Evolutionary conservation across 305 asterid genomes (phyloP).

Genomic region (Plantago coronopus): DNA sequence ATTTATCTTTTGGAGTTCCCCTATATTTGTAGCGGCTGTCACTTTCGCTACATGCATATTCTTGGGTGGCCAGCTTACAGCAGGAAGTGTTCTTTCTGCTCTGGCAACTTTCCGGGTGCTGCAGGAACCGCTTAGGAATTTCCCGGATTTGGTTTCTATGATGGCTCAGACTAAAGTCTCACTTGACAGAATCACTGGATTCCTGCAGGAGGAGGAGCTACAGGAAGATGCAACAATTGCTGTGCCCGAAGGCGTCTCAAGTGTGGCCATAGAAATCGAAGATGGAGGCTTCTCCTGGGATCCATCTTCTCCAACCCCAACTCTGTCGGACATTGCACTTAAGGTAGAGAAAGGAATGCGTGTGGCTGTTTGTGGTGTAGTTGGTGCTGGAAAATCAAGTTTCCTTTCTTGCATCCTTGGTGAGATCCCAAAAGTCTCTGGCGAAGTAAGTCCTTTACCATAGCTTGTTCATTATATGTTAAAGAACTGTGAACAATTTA

Average conservation of each 20-base stretch:
- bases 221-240: constrained; percentile 74
- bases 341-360: constrained; percentile 86
- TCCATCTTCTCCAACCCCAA: constrained; percentile 52
- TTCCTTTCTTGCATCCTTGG: constrained; percentile 96
- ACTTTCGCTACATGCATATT: constrained; percentile 89
- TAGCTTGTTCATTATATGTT: constrained; percentile 15
- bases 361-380: constrained; percentile 92
- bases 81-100: constrained; percentile 97
- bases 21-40: constrained; percentile 87
- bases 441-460: constrained; percentile 67
- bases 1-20: constrained; percentile 98
- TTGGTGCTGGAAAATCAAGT: constrained; percentile 98
- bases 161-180: constrained; percentile 99
- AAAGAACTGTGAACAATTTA: constrained; percentile 10
- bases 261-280: constrained; percentile 71
- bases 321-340: constrained; percentile 64
- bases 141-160: constrained; percentile 97
- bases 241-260: constrained; percentile 57
- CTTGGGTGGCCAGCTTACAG: constrained; percentile 93
- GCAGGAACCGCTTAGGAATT: constrained; percentile 95
- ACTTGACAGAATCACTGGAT: constrained; percentile 82
- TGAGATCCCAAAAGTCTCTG: constrained; percentile 81
- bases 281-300: constrained; percentile 88
- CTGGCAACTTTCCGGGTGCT: constrained; percentile 93
- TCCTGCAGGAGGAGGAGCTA: constrained; percentile 81